Conservation (phyloP, 75 land plant genomes). For the Pinus tabuliformis region DNA sequence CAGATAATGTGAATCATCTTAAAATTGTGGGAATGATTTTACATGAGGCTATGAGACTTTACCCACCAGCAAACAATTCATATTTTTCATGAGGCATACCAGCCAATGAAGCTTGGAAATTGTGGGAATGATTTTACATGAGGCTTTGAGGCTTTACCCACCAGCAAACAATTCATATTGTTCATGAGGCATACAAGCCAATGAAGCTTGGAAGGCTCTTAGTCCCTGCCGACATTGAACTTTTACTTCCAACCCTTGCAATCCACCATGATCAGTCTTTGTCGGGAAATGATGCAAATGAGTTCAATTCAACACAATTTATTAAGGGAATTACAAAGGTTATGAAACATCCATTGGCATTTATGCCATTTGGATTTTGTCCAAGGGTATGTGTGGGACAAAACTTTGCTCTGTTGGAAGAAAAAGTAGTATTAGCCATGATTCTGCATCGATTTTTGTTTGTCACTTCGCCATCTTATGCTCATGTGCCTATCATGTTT, state of each 20-base stretch:
- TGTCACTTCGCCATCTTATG: constrained; percentile 47
- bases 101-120: no score
- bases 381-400: constrained; percentile 66
- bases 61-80: no score
- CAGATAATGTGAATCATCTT: constrained; percentile 32
- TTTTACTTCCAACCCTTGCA: neutral
- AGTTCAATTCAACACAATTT: no score
- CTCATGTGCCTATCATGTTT: constrained; percentile 44
- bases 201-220: constrained; percentile 12
- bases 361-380: constrained; percentile 2
- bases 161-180: constrained; percentile 28
- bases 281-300: no score
- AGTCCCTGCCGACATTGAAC: neutral
- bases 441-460: constrained; percentile 37
- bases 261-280: no score
- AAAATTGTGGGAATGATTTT: constrained; percentile 37
- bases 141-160: constrained; percentile 61
- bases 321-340: no score
- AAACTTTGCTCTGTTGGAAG: constrained; percentile 50
- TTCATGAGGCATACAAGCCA: constrained; percentile 14
- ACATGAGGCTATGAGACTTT: no score
- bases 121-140: constrained; percentile 59
- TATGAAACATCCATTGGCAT: no score
- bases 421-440: constrained; percentile 46
- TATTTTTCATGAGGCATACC: no score